A percentile compares a stretch with the other conserved stretches of the same genome.
These are phyloP conservation scores for Conringia planisiliqua DNA, from an alignment of 345 rosid genomes.

Conservation along the genomic window DNA sequence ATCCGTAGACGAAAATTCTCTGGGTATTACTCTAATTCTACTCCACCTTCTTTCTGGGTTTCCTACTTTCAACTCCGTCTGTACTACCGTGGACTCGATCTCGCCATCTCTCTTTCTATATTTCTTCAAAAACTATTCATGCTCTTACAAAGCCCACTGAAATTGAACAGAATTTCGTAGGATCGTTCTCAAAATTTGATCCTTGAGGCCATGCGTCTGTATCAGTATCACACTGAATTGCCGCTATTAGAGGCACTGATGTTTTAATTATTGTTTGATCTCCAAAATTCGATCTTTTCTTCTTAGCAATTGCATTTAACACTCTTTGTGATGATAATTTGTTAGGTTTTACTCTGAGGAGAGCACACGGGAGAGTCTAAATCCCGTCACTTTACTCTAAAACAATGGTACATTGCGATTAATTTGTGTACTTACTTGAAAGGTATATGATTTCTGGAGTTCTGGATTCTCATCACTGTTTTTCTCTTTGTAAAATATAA, in stretches of 20 bases:
- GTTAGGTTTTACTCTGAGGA: constrained; percentile 3
- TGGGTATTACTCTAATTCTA: not conserved
- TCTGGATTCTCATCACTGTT: not conserved
- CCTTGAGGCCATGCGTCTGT: not conserved
- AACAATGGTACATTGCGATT: constrained; percentile 24
- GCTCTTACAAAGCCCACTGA: not conserved
- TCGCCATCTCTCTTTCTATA: not conserved
- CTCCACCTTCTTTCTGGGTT: not conserved
- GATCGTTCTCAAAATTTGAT: not conserved
- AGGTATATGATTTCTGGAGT: not conserved
- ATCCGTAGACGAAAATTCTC: no score
- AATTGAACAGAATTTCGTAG: not conserved
- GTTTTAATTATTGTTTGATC: not conserved
- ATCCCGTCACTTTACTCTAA: not conserved
- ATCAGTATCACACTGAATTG: not conserved
- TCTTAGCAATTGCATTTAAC: not conserved
- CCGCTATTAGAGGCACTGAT: not conserved
- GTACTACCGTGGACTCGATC: no score
- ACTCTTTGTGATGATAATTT: not conserved
- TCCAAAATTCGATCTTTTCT: not conserved
- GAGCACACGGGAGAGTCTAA: not conserved
- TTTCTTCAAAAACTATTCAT: not conserved
- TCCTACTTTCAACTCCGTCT: not conserved
- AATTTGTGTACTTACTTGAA: not conserved
- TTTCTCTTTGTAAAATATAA: not conserved